Conservation (phyloP, 306 rosid species). For the Vachellia collinsii region DNA sequence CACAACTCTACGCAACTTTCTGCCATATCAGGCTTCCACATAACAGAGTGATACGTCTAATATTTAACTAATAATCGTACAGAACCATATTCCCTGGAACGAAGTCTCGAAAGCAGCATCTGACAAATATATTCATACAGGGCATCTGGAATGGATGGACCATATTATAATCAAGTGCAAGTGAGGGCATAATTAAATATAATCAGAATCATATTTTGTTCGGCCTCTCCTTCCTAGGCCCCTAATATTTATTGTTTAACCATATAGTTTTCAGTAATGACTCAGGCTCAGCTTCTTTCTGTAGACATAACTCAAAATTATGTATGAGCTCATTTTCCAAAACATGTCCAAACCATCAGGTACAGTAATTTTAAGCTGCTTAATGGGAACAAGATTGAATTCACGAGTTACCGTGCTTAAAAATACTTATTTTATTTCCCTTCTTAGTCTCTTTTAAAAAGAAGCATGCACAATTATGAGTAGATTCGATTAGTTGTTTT, state of each 20-base stretch:
- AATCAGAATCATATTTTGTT: not conserved
- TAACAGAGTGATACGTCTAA: not conserved
- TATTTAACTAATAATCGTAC: not conserved
- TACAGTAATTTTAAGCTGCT: not conserved
- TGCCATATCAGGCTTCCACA: not conserved
- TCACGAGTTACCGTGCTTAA: not conserved
- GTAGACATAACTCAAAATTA: not conserved
- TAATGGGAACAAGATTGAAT: not conserved
- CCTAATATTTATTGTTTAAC: not conserved
- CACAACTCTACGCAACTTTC: not conserved
- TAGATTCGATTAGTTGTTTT: not conserved
- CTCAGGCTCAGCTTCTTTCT: not conserved
- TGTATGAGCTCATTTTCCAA: not conserved
- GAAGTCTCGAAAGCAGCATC: not conserved
- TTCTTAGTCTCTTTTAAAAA: not conserved
- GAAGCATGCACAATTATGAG: not conserved
- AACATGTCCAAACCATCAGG: not conserved
- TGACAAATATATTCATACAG: constrained; percentile 2
- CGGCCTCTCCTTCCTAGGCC: not conserved
- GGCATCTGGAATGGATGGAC: constrained; percentile 7
- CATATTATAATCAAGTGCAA: not conserved
- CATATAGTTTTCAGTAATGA: not conserved
- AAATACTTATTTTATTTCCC: not conserved
- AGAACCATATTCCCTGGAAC: not conserved
- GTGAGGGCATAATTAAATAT: not conserved